Evolutionary conservation across 129 eudicot genomes (phyloP).

Genomic region (Smallanthus sonchifolius): DNA sequence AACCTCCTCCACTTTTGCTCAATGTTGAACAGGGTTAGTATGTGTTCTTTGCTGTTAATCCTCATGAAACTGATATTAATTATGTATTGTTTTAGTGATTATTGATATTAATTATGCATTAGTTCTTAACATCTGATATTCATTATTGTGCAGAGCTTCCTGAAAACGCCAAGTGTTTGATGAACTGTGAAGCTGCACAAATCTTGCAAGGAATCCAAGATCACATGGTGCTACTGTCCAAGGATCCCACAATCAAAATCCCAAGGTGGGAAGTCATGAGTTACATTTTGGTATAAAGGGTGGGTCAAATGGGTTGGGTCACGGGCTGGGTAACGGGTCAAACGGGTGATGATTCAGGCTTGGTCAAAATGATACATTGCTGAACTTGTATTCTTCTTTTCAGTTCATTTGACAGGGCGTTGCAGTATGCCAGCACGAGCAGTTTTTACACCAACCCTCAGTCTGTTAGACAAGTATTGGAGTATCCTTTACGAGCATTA

Average conservation of each 20-base stretch:
- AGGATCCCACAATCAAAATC: constrained; percentile 74
- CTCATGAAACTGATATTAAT: neutral
- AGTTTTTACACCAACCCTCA: constrained; percentile 44
- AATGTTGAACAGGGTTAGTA: constrained; percentile 70
- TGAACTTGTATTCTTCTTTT: constrained; percentile 1
- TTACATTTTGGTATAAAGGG: neutral
- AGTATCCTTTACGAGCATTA: constrained; percentile 57
- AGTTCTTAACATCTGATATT: neutral
- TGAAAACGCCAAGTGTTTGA: constrained; percentile 55
- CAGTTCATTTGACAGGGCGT: constrained; percentile 83
- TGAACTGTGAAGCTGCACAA: constrained; percentile 90
- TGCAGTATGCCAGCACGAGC: constrained; percentile 66
- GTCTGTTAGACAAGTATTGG: constrained; percentile 56
- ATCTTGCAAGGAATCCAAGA: constrained; percentile 80
- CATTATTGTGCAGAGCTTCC: constrained; percentile 56
- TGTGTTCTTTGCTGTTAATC: neutral
- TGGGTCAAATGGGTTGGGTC: neutral
- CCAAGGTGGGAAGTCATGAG: constrained; percentile 48
- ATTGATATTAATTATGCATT: neutral
- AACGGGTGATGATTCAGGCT: neutral
- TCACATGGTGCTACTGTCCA: constrained; percentile 74
- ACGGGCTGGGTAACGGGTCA: neutral
- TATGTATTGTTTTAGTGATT: neutral
- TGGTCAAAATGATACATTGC: neutral
- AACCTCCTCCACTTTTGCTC: constrained; percentile 42